Evolutionary conservation across 306 rosid species (phyloP).

Genomic region (Malus sylvestris): DNA sequence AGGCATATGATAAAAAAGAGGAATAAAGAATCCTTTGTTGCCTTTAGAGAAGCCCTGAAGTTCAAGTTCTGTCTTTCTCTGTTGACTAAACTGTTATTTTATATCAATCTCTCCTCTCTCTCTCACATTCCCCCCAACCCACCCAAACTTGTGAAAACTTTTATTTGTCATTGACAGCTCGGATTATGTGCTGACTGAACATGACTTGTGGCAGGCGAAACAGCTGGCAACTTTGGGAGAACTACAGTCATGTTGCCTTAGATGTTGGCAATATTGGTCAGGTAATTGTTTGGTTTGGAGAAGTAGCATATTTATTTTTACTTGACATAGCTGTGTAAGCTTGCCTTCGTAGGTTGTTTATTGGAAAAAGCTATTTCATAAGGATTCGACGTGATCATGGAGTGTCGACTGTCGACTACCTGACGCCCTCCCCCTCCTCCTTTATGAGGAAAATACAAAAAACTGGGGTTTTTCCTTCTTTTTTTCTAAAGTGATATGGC

Average conservation of each 20-base stretch:
- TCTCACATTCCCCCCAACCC: neutral
- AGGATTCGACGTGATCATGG: too few relatives aligned
- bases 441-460: neutral
- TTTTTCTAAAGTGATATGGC: neutral
- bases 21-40: slow-evolving; percentile 84
- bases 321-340: neutral
- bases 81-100: neutral
- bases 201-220: slow-evolving; percentile 59
- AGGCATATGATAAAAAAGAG: slow-evolving; percentile 89
- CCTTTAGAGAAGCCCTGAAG: slow-evolving; percentile 89
- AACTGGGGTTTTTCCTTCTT: neutral
- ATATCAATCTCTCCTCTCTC: neutral
- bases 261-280: slow-evolving; percentile 73
- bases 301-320: neutral
- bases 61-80: slow-evolving; percentile 57
- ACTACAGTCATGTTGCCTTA: slow-evolving; percentile 75
- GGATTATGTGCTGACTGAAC: slow-evolving; percentile 23
- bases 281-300: slow-evolving; percentile 31
- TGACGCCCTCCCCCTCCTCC: too few relatives aligned
- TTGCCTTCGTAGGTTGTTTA: neutral
- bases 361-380: neutral
- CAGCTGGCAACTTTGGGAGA: slow-evolving; percentile 98
- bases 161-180: slow-evolving; percentile 8
- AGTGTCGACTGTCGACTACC: too few relatives aligned
- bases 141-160: neutral